phyloP scores from a whole-genome alignment of 2,329 filamentous ascomycete species.

The Fusarium tupiense region DNA sequence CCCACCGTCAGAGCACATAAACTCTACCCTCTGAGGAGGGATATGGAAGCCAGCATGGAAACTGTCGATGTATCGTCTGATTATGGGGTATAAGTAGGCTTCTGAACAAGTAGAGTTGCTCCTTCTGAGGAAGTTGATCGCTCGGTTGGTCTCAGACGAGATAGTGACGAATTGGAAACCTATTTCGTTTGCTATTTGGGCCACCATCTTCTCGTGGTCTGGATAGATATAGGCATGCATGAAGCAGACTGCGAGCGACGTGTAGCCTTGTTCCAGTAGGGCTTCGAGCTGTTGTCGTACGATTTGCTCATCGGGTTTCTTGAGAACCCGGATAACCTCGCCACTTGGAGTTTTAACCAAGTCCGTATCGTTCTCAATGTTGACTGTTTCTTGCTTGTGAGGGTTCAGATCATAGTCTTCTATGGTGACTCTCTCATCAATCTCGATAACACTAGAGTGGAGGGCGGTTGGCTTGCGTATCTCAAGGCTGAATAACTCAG shows the following conservation, averaged over 20 bases:
- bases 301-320: slow-evolving; percentile 59
- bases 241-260: slow-evolving; percentile 83
- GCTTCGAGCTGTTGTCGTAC: slow-evolving; percentile 66
- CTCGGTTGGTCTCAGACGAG: slow-evolving; percentile 73
- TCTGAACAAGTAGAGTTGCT: slow-evolving; percentile 76
- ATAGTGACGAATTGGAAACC: slow-evolving; percentile 77
- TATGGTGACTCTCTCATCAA: slow-evolving; percentile 76
- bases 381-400: slow-evolving; percentile 56
- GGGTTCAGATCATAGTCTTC: slow-evolving; percentile 77
- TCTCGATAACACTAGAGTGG: slow-evolving; percentile 73
- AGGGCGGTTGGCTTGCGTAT: slow-evolving; percentile 74
- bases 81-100: slow-evolving; percentile 77
- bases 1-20: slow-evolving; percentile 69
- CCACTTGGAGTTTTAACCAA: slow-evolving; percentile 65
- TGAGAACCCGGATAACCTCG: slow-evolving; percentile 71
- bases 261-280: slow-evolving; percentile 72
- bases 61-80: slow-evolving; percentile 73
- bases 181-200: slow-evolving; percentile 76
- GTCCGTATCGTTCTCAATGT: slow-evolving; percentile 46
- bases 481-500: slow-evolving; percentile 76
- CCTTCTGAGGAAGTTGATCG: slow-evolving; percentile 75
- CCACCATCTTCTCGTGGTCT: slow-evolving; percentile 79
- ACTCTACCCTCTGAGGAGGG: slow-evolving; percentile 68
- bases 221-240: slow-evolving; percentile 92
- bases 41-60: slow-evolving; percentile 72